A percentile compares a stretch with the other conserved stretches of the same genome.
Evolutionary conservation across 2,329 filamentous ascomycete species (phyloP).

Genomic region (Verticillium tricorpus): DNA sequence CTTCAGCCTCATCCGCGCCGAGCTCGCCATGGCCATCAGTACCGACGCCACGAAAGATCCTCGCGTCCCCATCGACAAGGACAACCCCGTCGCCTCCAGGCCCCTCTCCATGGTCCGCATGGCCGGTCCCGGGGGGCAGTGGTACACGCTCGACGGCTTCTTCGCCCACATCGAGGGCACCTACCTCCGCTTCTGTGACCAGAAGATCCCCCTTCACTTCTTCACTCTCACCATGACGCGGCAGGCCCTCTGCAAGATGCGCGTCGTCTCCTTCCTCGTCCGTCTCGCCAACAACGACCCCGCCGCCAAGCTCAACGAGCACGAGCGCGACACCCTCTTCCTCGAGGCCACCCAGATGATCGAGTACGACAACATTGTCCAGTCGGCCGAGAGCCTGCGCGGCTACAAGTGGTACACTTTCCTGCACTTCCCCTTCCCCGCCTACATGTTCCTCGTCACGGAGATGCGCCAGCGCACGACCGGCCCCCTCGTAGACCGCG

Average conservation of each 20-base stretch:
- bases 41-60: conserved; percentile 37
- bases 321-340: conserved; percentile 49
- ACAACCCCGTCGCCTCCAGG: conserved; percentile 20
- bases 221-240: conserved; percentile 56
- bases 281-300: conserved; percentile 37
- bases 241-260: conserved; percentile 51
- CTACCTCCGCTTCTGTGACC: conserved; percentile 53
- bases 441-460: conserved; percentile 55
- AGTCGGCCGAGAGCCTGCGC: conserved; percentile 43
- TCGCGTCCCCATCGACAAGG: conserved; percentile 20
- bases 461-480: conserved; percentile 48
- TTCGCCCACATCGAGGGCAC: conserved; percentile 50
- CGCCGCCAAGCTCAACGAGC: conserved; percentile 30
- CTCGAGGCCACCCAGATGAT: conserved; percentile 53
- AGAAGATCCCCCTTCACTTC: conserved; percentile 54
- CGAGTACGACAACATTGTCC: conserved; percentile 54
- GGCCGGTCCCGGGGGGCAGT: conserved; percentile 44
- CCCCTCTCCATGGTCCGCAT: conserved; percentile 35
- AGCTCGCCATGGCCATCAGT: conserved; percentile 51
- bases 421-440: conserved; percentile 56
- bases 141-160: conserved; percentile 48
- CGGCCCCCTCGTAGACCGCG: conserved; percentile 53
- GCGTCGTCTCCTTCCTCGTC: conserved; percentile 49
- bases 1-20: conserved; percentile 52
- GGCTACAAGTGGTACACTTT: conserved; percentile 56